Evolutionary conservation across 1,284 basidiomycete genomes (phyloP), one percentile per base, ranked within the genome.

Genomic region (Leccinum huronense): DNA sequence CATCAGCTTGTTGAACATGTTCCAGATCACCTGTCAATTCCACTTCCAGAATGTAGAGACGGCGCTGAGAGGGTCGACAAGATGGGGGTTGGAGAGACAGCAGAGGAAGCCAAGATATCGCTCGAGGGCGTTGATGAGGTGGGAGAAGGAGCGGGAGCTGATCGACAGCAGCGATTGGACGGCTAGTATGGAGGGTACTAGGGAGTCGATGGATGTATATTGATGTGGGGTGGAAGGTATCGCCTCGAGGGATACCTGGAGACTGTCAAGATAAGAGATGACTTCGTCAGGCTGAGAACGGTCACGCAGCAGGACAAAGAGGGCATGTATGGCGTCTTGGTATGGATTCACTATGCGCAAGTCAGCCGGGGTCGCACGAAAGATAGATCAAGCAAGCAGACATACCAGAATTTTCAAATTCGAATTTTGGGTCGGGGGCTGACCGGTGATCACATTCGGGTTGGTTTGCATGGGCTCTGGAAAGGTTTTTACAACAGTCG

Each of bases 61-160:
- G n/a, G 88, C 87, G 57, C 81, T 83, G 27, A 95, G 84, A 69
- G 42, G 88, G 1, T 77, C 71, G 11, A 75, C 77, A 5, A 59
- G 57, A 19, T 5, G 36, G 5, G 72, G 69, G 54, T 53, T 67
- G 27, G 88, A 86, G 55, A 98, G 80, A 61, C 84, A 84, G 19
- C 95, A 91, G 8, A 99, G 83, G 0, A 98, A 80, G 10, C 88
- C 86, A 16, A 98, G 88, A 77, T 99, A 99, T 6, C 94, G 89
- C 76, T 99, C 97, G 66, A 98, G 94, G 7, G 96, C 95, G 76
- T 99, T 99, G 67, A 99, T 86, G 72, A 98, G 91, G 77, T 99
- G 97, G 0, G 96, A 98, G 81, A 99, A 98, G 2, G 95, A 98
- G 19, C 97, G 89, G 10, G 92, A 89, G 58, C 97, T 97, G 62